Conservation (phyloP, 352 stramenopile genomes). For the Phytophthora parvispora region DNA sequence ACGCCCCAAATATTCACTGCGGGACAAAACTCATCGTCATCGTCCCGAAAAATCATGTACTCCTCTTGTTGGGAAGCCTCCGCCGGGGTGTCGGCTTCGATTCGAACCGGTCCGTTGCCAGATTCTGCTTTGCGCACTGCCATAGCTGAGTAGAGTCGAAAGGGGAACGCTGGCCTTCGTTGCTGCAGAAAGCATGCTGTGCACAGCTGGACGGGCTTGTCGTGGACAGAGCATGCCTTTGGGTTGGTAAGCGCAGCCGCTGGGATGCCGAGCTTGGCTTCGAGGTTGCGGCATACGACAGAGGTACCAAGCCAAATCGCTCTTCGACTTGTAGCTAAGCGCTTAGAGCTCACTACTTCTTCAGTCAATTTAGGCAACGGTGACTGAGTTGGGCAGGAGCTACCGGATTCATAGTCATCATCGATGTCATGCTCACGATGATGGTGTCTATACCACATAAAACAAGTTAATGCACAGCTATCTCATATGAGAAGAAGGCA, state of each 20-base stretch:
- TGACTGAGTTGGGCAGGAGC: constrained; percentile 6
- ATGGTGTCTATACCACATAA: constrained; percentile 25
- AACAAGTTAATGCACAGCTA: neutral
- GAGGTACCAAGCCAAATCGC: constrained; percentile 63
- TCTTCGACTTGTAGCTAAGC: constrained; percentile 1
- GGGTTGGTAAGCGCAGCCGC: constrained; percentile 12
- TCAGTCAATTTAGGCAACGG: neutral
- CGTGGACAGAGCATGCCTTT: constrained; percentile 28
- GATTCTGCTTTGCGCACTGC: constrained; percentile 19
- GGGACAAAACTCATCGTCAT: constrained; percentile 43
- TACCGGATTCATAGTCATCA: constrained; percentile 3
- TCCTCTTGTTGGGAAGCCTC: constrained; percentile 16
- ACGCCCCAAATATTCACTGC: constrained; percentile 45
- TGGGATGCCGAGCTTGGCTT: constrained; percentile 44
- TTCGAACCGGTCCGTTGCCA: constrained; percentile 21
- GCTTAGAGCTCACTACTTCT: constrained; percentile 1
- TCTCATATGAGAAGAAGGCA: neutral
- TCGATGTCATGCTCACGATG: constrained; percentile 21
- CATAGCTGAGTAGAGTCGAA: constrained; percentile 35
- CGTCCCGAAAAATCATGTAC: constrained; percentile 38
- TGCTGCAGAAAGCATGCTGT: constrained; percentile 36
- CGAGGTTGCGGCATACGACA: constrained; percentile 42
- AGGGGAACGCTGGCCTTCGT: constrained; percentile 29
- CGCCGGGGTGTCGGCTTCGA: constrained; percentile 19
- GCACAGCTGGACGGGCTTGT: constrained; percentile 32